These are phyloP conservation scores for Barnettozyma botsteinii DNA, from an alignment of 805 yeast genomes.

Conservation along the genomic window DNA sequence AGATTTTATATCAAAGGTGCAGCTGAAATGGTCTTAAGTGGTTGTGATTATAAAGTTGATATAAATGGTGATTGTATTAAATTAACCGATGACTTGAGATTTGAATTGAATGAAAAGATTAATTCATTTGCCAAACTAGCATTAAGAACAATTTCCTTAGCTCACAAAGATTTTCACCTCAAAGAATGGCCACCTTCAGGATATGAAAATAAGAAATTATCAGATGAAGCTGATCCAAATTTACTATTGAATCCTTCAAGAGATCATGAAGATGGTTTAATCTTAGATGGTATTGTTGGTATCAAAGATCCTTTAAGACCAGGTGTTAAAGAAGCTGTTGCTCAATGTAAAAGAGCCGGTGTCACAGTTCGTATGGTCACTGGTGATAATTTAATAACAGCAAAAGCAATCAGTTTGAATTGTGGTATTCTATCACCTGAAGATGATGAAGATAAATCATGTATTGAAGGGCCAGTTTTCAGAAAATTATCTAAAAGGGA, in stretches of 20 bases:
- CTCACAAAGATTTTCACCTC: constrained; percentile 62
- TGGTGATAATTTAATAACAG: constrained; percentile 91
- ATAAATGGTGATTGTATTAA: constrained; percentile 27
- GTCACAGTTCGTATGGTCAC: constrained; percentile 97
- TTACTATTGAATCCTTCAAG: constrained; percentile 33
- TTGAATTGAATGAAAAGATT: constrained; percentile 36
- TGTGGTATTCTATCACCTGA: constrained; percentile 65
- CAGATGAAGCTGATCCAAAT: constrained; percentile 39
- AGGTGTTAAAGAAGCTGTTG: constrained; percentile 87
- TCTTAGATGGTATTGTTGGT: constrained; percentile 76
- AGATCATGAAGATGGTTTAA: constrained; percentile 33
- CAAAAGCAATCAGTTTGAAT: constrained; percentile 80
- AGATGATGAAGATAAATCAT: constrained; percentile 49
- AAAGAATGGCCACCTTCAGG: constrained; percentile 66
- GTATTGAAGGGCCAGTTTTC: constrained; percentile 92
- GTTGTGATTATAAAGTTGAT: constrained; percentile 41
- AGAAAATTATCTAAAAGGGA: constrained; percentile 57
- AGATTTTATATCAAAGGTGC: constrained; percentile 87
- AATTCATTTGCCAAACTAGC: constrained; percentile 69
- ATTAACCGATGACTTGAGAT: constrained; percentile 25
- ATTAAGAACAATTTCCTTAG: constrained; percentile 82
- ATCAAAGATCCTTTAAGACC: constrained; percentile 91
- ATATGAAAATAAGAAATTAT: constrained; percentile 27
- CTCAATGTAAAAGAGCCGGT: constrained; percentile 83
- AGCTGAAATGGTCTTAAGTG: constrained; percentile 73